Evolutionary conservation across 2,329 filamentous ascomycete species (phyloP).

Genomic region (Amphichorda felina): DNA sequence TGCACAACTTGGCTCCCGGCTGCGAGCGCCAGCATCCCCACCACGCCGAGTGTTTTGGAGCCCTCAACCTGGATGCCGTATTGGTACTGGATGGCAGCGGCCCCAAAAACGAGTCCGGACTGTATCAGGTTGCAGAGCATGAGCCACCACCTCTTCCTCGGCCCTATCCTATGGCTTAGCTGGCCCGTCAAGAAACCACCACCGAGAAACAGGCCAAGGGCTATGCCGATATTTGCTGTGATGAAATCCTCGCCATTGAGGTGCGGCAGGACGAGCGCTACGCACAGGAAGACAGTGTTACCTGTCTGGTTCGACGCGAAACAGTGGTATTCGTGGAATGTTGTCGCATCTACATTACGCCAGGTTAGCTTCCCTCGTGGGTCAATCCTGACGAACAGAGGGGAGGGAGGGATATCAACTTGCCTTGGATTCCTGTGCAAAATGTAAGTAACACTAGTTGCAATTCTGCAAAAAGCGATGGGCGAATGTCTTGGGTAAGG

Average conservation of each 20-base stretch:
- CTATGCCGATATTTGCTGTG: constrained; percentile 40
- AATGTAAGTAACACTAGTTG: constrained; percentile 35
- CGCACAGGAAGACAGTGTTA: constrained; percentile 47
- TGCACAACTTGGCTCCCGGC: constrained; percentile 48
- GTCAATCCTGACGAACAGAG: neutral
- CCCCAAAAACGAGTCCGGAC: constrained; percentile 38
- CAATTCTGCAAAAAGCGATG: constrained; percentile 28
- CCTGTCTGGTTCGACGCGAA: constrained; percentile 56
- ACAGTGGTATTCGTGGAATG: constrained; percentile 49
- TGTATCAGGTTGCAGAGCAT: constrained; percentile 42
- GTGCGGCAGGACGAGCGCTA: constrained; percentile 36
- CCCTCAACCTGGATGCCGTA: constrained; percentile 23
- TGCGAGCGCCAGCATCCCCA: constrained; percentile 41
- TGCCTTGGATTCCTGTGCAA: constrained; percentile 38
- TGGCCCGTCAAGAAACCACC: constrained; percentile 46
- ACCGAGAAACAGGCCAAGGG: constrained; percentile 42
- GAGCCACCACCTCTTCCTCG: constrained; percentile 39
- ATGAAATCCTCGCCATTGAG: constrained; percentile 35
- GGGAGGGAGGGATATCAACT: constrained; percentile 4
- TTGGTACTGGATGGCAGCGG: constrained; percentile 33
- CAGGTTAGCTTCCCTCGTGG: too few species aligned
- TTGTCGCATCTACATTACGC: constrained; percentile 45
- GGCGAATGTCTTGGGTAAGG: constrained; percentile 18
- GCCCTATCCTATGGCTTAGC: constrained; percentile 37
- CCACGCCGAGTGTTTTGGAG: constrained; percentile 25